phyloP scores from a whole-genome alignment of 306 rosid genomes.

The Inga oerstediana region DNA sequence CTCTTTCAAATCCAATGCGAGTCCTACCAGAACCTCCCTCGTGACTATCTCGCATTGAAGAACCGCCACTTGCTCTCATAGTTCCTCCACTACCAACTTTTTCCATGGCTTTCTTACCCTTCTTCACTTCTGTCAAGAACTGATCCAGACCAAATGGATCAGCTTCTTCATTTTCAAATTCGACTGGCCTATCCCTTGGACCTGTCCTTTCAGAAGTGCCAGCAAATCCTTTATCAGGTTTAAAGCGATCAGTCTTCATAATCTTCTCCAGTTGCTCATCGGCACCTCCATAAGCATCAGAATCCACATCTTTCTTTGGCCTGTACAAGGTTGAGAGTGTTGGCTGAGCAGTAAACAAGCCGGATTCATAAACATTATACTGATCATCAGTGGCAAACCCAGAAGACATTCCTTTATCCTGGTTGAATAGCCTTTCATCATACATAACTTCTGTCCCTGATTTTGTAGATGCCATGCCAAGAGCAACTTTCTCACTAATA shows the following conservation, averaged over 20 bases:
- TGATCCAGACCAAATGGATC: slow-evolving; percentile 95
- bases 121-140: slow-evolving; percentile 80
- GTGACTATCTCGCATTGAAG: slow-evolving; percentile 72
- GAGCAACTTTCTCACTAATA: slow-evolving; percentile 94
- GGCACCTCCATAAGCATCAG: slow-evolving; percentile 79
- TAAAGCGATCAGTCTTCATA: slow-evolving; percentile 89
- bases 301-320: slow-evolving; percentile 84
- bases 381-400: slow-evolving; percentile 91
- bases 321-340: slow-evolving; percentile 82
- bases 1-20: slow-evolving; percentile 86
- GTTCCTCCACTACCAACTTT: slow-evolving; percentile 80
- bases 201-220: slow-evolving; percentile 75
- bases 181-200: slow-evolving; percentile 81
- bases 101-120: slow-evolving; percentile 82
- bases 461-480: slow-evolving; percentile 84
- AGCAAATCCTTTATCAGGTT: slow-evolving; percentile 73
- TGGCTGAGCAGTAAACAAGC: slow-evolving; percentile 82
- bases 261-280: slow-evolving; percentile 94
- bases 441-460: slow-evolving; percentile 82
- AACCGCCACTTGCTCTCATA: slow-evolving; percentile 90
- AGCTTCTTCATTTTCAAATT: slow-evolving; percentile 90
- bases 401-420: slow-evolving; percentile 91
- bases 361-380: slow-evolving; percentile 86
- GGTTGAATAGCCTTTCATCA: slow-evolving; percentile 91
- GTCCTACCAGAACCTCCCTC: slow-evolving; percentile 81